Conservation (phyloP, 345 rosid genomes). For the Hibiscus tridactylites region DNA sequence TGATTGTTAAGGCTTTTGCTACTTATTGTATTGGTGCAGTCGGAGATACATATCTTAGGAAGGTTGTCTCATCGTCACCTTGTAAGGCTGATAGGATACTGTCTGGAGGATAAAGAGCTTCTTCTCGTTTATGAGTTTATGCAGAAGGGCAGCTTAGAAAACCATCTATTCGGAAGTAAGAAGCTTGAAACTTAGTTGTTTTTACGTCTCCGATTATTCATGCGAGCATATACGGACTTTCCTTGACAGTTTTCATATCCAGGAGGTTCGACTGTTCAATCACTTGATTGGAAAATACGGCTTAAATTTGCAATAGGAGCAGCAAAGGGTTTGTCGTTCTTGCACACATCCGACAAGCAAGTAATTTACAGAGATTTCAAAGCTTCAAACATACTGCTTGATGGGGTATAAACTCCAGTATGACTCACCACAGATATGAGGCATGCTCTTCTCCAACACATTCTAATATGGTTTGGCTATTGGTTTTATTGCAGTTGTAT, state of each 20-base stretch:
- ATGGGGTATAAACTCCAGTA: conserved; percentile 45
- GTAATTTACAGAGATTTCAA: conserved; percentile 90
- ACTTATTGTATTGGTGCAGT: conserved; percentile 32
- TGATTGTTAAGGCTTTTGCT: not conserved
- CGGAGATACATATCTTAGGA: conserved; percentile 78
- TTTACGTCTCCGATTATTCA: not conserved
- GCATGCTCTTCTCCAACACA: not conserved
- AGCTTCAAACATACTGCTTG: conserved; percentile 84
- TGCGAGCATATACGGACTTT: not conserved
- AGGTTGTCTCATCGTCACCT: conserved; percentile 81
- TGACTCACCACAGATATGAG: not conserved
- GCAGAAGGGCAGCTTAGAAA: conserved; percentile 95
- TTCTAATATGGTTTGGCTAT: not conserved
- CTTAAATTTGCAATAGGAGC: conserved; percentile 79
- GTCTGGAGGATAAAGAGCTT: conserved; percentile 64
- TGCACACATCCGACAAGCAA: conserved; percentile 78
- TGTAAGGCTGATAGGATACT: conserved; percentile 75
- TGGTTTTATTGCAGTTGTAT: conserved; percentile 48
- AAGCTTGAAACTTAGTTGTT: not conserved
- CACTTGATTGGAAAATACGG: conserved; percentile 68
- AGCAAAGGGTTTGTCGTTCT: conserved; percentile 64
- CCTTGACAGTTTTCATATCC: conserved; percentile 6
- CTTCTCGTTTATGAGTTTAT: conserved; percentile 82
- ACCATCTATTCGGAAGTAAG: conserved; percentile 83
- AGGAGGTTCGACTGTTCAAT: conserved; percentile 75